Percentiles rank a stretch among this genome's conserved stretches.
Evolutionary conservation across 2,329 filamentous ascomycete genomes (phyloP).

Genomic region (Rasamsonia emersonii): DNA sequence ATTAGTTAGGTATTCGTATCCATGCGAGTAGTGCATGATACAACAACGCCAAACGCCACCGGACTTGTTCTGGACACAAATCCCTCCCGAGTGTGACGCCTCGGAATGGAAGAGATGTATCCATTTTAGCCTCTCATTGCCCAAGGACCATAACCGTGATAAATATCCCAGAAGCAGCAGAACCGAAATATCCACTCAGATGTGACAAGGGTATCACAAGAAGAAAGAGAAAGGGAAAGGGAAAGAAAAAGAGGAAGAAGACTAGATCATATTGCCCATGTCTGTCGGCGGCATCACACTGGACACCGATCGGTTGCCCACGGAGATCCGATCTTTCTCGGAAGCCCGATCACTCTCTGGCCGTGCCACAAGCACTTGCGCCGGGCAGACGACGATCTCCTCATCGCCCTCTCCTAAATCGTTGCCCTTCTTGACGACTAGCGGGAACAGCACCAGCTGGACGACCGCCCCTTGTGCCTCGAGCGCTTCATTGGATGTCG

Average conservation of each 20-base stretch:
- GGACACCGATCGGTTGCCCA: constrained; percentile 35
- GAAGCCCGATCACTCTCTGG: constrained; percentile 27
- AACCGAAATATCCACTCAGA: constrained; percentile 1
- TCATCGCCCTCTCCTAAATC: constrained; percentile 81
- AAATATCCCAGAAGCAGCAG: background rate
- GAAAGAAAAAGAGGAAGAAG: constrained; percentile 2
- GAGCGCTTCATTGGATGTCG: constrained; percentile 66
- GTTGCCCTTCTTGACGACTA: constrained; percentile 93
- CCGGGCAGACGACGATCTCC: constrained; percentile 90
- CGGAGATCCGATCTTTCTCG: constrained; percentile 26
- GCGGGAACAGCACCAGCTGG: constrained; percentile 86
- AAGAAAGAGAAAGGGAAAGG: constrained; percentile 3
- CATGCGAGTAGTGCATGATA: too few relatives aligned
- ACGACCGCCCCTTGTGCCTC: constrained; percentile 70
- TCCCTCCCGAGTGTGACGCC: constrained; percentile 11
- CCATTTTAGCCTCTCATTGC: too few relatives aligned
- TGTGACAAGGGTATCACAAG: constrained; percentile 2
- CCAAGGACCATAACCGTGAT: too few relatives aligned
- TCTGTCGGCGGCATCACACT: constrained; percentile 37
- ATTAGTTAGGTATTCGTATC: background rate
- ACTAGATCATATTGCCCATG: constrained; percentile 34
- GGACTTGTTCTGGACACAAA: too few relatives aligned
- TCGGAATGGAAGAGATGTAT: background rate
- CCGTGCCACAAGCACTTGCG: constrained; percentile 75
- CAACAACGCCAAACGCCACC: too few relatives aligned